These are phyloP conservation scores for Lodderomyces oxycetoniae DNA, from an alignment of 1,139 yeast genomes.

Conservation along the genomic window DNA sequence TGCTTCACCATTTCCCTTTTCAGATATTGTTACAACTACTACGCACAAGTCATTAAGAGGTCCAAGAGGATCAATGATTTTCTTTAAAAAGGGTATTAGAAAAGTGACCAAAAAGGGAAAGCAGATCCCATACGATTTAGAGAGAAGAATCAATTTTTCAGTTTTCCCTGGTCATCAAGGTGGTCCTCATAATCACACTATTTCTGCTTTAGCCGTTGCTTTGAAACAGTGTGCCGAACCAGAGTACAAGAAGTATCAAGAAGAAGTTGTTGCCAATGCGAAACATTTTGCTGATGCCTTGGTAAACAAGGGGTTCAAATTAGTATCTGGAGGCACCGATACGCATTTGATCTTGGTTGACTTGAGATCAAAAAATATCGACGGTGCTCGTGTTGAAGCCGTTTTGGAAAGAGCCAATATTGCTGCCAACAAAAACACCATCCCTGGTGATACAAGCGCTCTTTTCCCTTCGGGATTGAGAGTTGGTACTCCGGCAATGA, in stretches of 20 bases:
- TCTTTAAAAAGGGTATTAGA: constrained; percentile 89
- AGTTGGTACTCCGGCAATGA: constrained; percentile 98
- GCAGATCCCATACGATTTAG: constrained; percentile 81
- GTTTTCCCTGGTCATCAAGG: constrained; percentile 99
- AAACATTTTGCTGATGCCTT: constrained; percentile 69
- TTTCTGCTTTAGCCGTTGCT: constrained; percentile 92
- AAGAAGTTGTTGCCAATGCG: constrained; percentile 78
- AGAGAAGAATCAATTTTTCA: constrained; percentile 85
- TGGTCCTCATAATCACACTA: constrained; percentile 98
- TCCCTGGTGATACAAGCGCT: constrained; percentile 95
- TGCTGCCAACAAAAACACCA: constrained; percentile 93
- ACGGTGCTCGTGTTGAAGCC: constrained; percentile 94
- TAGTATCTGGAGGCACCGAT: constrained; percentile 92
- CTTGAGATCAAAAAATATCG: constrained; percentile 78
- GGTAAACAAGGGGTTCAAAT: constrained; percentile 59
- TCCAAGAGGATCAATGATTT: constrained; percentile 98
- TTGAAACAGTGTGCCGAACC: constrained; percentile 85
- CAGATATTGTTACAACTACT: constrained; percentile 95
- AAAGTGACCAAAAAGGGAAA: constrained; percentile 83
- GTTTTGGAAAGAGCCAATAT: constrained; percentile 85
- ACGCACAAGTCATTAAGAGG: constrained; percentile 97
- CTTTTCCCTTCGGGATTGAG: constrained; percentile 93
- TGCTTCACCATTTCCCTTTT: constrained; percentile 87
- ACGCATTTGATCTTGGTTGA: constrained; percentile 87
- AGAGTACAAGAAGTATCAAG: constrained; percentile 82